Evolutionary conservation across 78 protist species (phyloP), one percentile per base, ranked within the genome.

Genomic region (slime mould (Dictyostelium discoideum)): DNA sequence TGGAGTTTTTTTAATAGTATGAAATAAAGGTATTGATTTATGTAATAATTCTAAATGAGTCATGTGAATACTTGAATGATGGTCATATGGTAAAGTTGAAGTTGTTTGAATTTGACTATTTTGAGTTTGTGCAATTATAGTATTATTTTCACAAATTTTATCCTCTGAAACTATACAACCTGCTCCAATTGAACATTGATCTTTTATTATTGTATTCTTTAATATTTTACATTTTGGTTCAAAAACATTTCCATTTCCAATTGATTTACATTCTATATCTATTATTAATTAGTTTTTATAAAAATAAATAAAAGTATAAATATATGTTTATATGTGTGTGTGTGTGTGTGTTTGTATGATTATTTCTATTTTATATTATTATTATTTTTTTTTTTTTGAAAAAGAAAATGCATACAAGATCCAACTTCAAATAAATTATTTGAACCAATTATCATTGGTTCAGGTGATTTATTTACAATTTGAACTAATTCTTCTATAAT

Each of bases 351-450:
- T 32, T 60, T 3, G 44, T 83, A 2, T 24, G 48, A 11, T n/a
- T 5, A 78, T 8, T 39, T n/a, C 22, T 5, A 42, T 7, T 79
- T 5, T 44, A n/a, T 54, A 16, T 13, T 16, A 14, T 54, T 54
- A n/a, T 54, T 26, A 7, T 20, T n/a, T 65, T n/a, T 7, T 24
- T 69, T 54, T 44, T 22, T 48, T 48, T 57, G n/a, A 57, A 63
- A 32, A 10, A 32, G n/a, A 57, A 63, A 32, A 10, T 65, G 10
- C 82, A 14, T 80, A 89, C 94, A 50, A n/a, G 89, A 67, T 9
- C 95, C 95, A 90, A 90, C 95, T 90, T 90, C 95, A 82, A 90
- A 82, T 82, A 90, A 26, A 82, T 90, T 90, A 69, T 78, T 46
- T 46, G 83, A 65, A 54, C 95, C 95, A 72, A 90, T 90, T 63